Conservation (phyloP, 1,284 basidiomycete genomes). For the Ganoderma leucocontextum region DNA sequence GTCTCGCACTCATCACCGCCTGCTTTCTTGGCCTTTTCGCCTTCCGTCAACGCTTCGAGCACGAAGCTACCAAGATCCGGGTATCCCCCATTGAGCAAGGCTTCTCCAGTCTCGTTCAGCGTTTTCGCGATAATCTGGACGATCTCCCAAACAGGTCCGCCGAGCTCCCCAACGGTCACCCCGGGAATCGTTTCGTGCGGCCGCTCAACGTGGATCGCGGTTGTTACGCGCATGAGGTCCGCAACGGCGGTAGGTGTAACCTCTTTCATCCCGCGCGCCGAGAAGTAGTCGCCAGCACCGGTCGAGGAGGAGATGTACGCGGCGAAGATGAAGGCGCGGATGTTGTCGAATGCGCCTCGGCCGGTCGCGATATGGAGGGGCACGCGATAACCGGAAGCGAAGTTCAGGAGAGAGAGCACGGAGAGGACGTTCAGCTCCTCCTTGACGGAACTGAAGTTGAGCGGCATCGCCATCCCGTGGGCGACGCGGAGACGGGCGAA, state of each 20-base stretch:
- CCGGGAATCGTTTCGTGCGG: conserved; percentile 76
- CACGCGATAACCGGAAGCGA: conserved; percentile 80
- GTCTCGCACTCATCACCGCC: conserved; percentile 55
- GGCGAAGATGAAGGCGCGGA: conserved; percentile 75
- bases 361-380: conserved; percentile 74
- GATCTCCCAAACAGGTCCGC: conserved; percentile 78
- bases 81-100: conserved; percentile 68
- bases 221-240: conserved; percentile 68
- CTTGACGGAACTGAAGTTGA: conserved; percentile 74
- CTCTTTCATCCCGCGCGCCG: conserved; percentile 68
- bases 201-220: conserved; percentile 70
- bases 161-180: conserved; percentile 77
- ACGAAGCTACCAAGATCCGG: conserved; percentile 80
- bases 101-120: conserved; percentile 77
- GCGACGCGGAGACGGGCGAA: conserved; percentile 67
- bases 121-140: conserved; percentile 71
- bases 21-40: conserved; percentile 49
- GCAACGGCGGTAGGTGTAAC: conserved; percentile 68
- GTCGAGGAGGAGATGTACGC: conserved; percentile 72
- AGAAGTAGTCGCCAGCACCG: conserved; percentile 61
- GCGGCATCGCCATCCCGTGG: conserved; percentile 78
- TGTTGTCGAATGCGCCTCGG: conserved; percentile 83
- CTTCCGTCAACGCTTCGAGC: conserved; percentile 66
- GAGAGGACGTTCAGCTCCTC: conserved; percentile 81
- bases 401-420: conserved; percentile 79